Base-by-base conservation (phyloP, 257 asterid species). In the Solanum sparsipilum region DNA sequence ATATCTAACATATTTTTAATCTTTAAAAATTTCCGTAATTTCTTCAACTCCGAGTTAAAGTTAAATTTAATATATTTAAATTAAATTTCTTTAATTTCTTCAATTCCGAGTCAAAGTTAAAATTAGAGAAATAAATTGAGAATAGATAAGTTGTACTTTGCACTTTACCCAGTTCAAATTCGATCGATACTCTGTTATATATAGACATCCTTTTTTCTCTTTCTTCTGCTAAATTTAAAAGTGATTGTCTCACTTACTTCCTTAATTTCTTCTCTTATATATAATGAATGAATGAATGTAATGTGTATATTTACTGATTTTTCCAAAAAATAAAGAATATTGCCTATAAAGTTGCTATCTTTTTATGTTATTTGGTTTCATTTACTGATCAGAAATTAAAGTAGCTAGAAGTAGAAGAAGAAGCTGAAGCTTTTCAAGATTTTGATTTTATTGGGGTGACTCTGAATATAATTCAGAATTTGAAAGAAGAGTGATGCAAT, bases 81-180 rank as follows among this genome's bases (percentile, higher is more conserved):
- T 6, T 6, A 6, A 6, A 0, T 16, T 48, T 48, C 9, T 52
- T 16, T 52, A 52, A 56, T 20, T 2, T 20, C 2, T 56, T 56
- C 4, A 20, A 20, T 25, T 20, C 65, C 11, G 65, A 56, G 65
- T 56, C 11, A 56, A 56, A 56, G 67, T 56, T 56, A 56, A 56
- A 56, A 56, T 18, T 18, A 18, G 65, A 56, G 65, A 56, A 56
- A 56, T 18, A 56, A 18, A 56, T 56, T 20, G 65, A 18, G 65
- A 18, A 56, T 56, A 56, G 8, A 31, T 15, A 31, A 15, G 12
- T 7, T 18, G 13, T 31, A 70, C 41, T 71, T 32, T 73, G 90
- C 88, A 88, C 96, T 94, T 96, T 94, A 94, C 92, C 94, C 94
- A 90, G 91, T 92, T 94, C 93, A 93, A 94, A 91, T 93, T 91